Evolutionary conservation across 202 grass and related monocot genomes (phyloP).

Genomic region (Zizania palustris): DNA sequence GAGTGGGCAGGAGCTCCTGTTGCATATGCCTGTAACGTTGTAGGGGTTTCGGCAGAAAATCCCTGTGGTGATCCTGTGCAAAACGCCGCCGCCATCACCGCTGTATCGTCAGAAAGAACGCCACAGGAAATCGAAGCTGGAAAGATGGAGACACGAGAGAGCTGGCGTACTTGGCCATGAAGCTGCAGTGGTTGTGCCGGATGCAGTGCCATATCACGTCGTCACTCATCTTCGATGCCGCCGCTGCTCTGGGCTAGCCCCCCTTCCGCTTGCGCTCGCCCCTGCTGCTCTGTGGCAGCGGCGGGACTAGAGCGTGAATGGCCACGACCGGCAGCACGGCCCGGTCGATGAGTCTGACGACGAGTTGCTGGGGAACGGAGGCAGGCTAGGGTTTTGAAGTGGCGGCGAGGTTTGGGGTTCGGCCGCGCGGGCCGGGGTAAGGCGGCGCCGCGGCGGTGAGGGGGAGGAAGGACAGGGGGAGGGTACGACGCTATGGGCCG

Average conservation of each 20-base stretch:
- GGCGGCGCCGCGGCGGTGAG: no score
- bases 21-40: slow-evolving; percentile 88
- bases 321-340: no score
- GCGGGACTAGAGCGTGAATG: no score
- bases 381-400: no score
- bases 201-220: slow-evolving; percentile 94
- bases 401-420: no score
- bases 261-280: no score
- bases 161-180: slow-evolving; percentile 69
- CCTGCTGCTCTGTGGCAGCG: no score
- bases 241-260: not conserved
- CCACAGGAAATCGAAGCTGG: not conserved
- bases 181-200: slow-evolving; percentile 92
- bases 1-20: slow-evolving; percentile 89
- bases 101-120: not conserved
- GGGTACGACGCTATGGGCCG: no score
- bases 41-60: slow-evolving; percentile 82
- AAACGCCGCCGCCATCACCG: not conserved
- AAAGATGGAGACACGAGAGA: not conserved
- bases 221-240: slow-evolving; percentile 67
- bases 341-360: no score
- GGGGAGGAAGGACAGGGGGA: no score
- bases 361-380: no score
- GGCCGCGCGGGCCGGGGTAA: no score
- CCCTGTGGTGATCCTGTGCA: slow-evolving; percentile 66